Evolutionary conservation across 371 early-diverging fungal genomes (phyloP).

Genomic region (Mucor plumbeus): DNA sequence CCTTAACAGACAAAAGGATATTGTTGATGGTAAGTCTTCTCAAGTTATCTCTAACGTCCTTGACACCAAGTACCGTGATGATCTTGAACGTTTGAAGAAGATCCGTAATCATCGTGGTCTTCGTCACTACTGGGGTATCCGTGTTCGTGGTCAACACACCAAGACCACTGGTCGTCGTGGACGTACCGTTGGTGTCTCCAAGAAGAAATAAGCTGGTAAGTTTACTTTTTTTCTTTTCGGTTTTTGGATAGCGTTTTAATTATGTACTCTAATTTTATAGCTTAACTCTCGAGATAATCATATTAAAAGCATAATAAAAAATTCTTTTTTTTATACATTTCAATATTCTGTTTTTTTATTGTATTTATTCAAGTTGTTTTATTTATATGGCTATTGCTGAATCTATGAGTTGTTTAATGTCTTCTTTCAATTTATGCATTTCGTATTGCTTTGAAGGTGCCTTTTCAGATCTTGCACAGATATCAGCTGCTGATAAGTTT

Average conservation of each 20-base stretch:
- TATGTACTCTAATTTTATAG: not conserved
- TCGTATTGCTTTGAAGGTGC: slow-evolving; percentile 30
- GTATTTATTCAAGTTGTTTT: not conserved
- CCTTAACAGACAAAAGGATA: slow-evolving; percentile 99
- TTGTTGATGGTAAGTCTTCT: slow-evolving; percentile 90
- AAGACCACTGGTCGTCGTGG: slow-evolving; percentile 99
- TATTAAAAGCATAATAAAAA: not conserved
- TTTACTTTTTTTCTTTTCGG: not conserved
- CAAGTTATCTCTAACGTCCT: slow-evolving; percentile 96
- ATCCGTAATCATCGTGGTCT: slow-evolving; percentile 95
- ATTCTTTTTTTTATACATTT: not conserved
- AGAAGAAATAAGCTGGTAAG: slow-evolving; percentile 82
- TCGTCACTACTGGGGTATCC: slow-evolving; percentile 97
- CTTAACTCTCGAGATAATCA: not conserved
- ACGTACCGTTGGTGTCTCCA: slow-evolving; percentile 96
- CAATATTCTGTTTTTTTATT: not conserved
- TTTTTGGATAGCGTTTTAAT: not conserved
- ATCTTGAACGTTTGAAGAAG: slow-evolving; percentile 97
- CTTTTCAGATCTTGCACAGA: slow-evolving; percentile 26
- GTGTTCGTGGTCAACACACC: slow-evolving; percentile 96
- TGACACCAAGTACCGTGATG: slow-evolving; percentile 96
- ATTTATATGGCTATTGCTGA: not conserved
- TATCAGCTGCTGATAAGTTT: slow-evolving; percentile 18
- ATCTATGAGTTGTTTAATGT: slow-evolving; percentile 4
- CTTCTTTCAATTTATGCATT: slow-evolving; percentile 19